These are phyloP conservation scores for Arthrobotrys entomopaga DNA, from an alignment of 2,329 filamentous ascomycete species.

Conservation along the genomic window DNA sequence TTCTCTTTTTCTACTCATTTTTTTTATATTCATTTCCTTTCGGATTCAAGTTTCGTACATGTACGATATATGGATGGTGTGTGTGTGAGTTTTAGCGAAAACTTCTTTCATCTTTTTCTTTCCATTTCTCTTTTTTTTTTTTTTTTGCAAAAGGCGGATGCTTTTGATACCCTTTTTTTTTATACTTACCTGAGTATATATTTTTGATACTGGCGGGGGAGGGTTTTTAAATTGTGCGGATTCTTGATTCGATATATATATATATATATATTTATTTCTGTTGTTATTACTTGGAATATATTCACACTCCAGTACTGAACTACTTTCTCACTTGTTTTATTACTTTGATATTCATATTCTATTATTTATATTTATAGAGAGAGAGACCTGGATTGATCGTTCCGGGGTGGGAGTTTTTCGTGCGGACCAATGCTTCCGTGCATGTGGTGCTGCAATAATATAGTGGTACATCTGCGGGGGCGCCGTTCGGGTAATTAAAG, in stretches of 20 bases:
- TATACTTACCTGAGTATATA: too few species aligned
- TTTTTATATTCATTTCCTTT: conserved; percentile 30
- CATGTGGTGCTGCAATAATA: conserved; percentile 27
- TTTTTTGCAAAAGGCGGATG: not conserved
- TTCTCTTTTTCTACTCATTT: conserved; percentile 29
- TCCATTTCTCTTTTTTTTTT: conserved; percentile 14
- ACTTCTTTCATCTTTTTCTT: conserved; percentile 1
- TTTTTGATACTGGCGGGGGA: not conserved
- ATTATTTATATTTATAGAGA: too few species aligned
- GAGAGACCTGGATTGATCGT: too few species aligned
- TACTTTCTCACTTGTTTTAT: too few species aligned
- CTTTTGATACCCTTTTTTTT: conserved; percentile 22
- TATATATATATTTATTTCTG: not conserved
- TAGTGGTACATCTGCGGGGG: too few species aligned
- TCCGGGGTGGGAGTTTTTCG: conserved; percentile 11
- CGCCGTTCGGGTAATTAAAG: not conserved
- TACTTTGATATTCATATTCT: too few species aligned
- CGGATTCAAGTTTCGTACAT: conserved; percentile 28
- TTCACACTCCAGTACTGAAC: too few species aligned
- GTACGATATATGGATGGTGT: conserved; percentile 27
- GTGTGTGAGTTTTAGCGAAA: conserved; percentile 6
- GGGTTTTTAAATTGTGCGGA: conserved; percentile 7
- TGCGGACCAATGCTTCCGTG: conserved; percentile 48
- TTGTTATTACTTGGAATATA: too few species aligned
- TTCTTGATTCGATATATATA: conserved; percentile 8